Base-by-base conservation (phyloP, 1,139 yeast genomes). In the Lodderomyces metapsilosis region DNA sequence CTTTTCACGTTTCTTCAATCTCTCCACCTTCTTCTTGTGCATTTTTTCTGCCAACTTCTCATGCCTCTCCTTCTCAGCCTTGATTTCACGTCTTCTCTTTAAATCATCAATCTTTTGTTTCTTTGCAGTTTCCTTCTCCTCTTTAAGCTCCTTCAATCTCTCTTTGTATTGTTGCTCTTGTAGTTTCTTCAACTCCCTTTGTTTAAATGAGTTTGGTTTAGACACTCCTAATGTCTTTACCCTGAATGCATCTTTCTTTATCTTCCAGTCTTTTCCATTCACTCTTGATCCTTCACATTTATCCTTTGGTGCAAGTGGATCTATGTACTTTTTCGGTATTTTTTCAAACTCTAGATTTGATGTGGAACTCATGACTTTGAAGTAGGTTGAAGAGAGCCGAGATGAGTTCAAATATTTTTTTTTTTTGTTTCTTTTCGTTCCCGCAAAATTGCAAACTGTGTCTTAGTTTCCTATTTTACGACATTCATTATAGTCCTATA, bases 1-100 rank as follows among this genome's bases (percentile, higher is more conserved):
- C 80, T 84, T 85, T 59, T 85, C 94, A 61, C 80, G 82, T 71
- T 83, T 82, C 66, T 83, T 82, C 66, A 84, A 62, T 64, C 95
- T 79, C 46, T 85, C 94, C 33, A 83, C 82, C 72, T 78, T 83
- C 76, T 83, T 83, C 33, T 82, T 84, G 56, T 84, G 85, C 88
- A 85, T 81, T 65, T 82, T 83, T 36, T 76, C 71, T 11, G 92
- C 88, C 53, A 84, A 62, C 56, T 67, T 73, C 52, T 83, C 89
- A 54, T 80, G 84, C 54, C 92, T 74, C 56, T 83, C 91, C 63
- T 77, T 78, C 57, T 85, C 92, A 45, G 73, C 89, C 66, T 81
- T 82, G 57, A 78, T 77, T 51, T 80, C 84, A 60, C 81, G 74
- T 65, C 83, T 79, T 54, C 80, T 82, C 62, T 79, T 82, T 43